Evolutionary conservation across 106 monocot genomes (phyloP), one percentile per base, ranked within the genome.

Genomic region (Dendrobium officinale): DNA sequence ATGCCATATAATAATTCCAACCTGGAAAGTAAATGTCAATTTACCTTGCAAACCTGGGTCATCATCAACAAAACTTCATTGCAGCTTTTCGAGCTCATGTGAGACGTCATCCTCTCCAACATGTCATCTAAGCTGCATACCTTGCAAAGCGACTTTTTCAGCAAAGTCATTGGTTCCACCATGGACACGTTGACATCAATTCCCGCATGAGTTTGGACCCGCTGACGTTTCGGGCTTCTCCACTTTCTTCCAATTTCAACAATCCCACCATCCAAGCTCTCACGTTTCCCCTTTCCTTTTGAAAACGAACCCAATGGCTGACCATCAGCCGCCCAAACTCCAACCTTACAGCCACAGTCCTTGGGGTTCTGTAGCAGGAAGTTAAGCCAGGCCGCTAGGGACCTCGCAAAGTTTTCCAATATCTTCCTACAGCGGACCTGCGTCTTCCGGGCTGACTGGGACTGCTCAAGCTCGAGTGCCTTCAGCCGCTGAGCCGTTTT

Each of bases 11-110:
- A 72, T 72, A 24, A 27, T 44, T 75, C n/a, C 10, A 77, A 55
- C 43, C 19, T 15, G 13, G 47, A 80, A 48, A 44, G 49, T 48
- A 47, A 68, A 55, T 26, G 55, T 6, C 9, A 26, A 68, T 74
- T 67, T n/a, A 91, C 91, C 87, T 91, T 91, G 76, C 85, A 85
- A 81, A 89, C 85, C 22, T 81, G 78, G 47, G 82, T 79, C 91
- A 91, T 85, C 77, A 91, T 84, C 10, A 54, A 54, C 43, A 91
- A 42, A 29, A 91, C 88, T 55, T 89, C 91, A 26, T 78, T 51
- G 80, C 88, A 87, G 26, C 81, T 72, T 22, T 80, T 81, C 78
- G 27, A 58, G 67, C 85, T 86, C 83, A 91, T 83, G 56, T 88
- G 77, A n/a, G 16, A 41, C 75, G 9, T 66, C 88, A 88, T 83